Base-by-base conservation (phyloP, 306 rosid species). In the Dicorynia guianensis region DNA sequence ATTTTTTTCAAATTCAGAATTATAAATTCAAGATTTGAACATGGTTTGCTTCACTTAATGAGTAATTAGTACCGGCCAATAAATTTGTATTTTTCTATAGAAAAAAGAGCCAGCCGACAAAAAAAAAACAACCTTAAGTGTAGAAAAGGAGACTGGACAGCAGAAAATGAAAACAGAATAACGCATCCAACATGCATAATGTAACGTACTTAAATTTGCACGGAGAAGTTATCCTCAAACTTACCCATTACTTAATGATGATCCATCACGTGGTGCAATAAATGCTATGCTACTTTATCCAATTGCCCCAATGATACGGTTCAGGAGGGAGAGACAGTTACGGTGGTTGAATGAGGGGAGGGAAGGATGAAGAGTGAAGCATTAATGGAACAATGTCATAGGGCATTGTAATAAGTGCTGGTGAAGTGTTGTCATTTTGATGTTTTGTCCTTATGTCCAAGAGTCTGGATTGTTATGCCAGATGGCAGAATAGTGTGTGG, bases 211-310 rank as follows among this genome's bases (percentile, higher is more conserved):
- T 33, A 68, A 57, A 63, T 52, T 74, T 52, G 48, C 56, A 50
- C 65, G 52, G 30, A 25, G 30, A 25, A 25, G 30, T 25, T 25
- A 25, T 59, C 57, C 63, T 71, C 71, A 74, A 69, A 53, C 97
- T 86, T 86, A 96, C 99, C 99, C 98, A 96, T 96, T 82, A 96
- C 99, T 96, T 96, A 96, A 80, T 96, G 96, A 81, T 96, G 92
- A 84, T 96, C 90, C 98, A 96, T 96, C 71, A 96, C 97, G 59
- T 96, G 95, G 69, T 81, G 90, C 64, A 98, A 96, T 68, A 96
- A 85, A 47, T 58, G 78, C 78, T 96, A 98, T 20, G 98, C 90
- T 57, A 96, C 98, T 82, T 64, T 96, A 84, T 96, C 99, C 83
- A 96, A 85, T 72, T 96, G 99, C 44, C 88, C 84, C 76, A 96